Evolutionary conservation across 768 basidiomycete genomes (phyloP), one percentile per base, ranked within the genome.

Genomic region (Clavaria fumosa): DNA sequence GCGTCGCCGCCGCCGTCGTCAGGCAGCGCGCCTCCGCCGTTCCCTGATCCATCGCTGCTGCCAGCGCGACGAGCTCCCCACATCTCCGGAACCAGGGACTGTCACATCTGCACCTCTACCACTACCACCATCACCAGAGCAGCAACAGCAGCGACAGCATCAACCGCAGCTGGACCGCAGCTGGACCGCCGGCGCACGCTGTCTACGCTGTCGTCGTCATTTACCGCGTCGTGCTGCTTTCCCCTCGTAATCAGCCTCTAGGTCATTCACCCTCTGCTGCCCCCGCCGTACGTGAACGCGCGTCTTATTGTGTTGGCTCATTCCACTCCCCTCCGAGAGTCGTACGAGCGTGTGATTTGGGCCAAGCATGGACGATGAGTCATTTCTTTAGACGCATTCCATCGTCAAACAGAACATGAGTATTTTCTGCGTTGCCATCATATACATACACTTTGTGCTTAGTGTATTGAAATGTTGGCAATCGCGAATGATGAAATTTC

Each of bases 251-350:
- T 59, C 17, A 62, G 71, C 38, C 56, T 71, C 14, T 77, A 81
- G 50, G 60, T 57, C 18, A 69, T 78, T 6, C 82, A 85, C 50
- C 69, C 78, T 0, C 61, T 83, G 12, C 63, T 84, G 17, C 82
- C 82, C 0, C 67, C 70, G 3, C 79, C 80, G 28, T 83, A 82
- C 50, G 53, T 80, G 43, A 69, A 61, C 46, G 70, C 75, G 40
- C 82, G 85, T 41, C 60, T 83, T 53, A 78, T 78, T 14, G 68
- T 80, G 33, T 59, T 82, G 22, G 60, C 67, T 12, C 65, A 74
- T 53, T 66, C 75, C 35, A 72, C 67, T 35, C 79, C 82, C 17
- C 58, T 84, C 40, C 63, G 69, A 47, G 81, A 81, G 52, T 72
- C 76, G 17, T 74, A 72, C 47, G 80, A 82, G 41, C 66, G 77